Evolutionary conservation across 192 early-diverging fungal species (phyloP).

Genomic region (Coemansia sp.): DNA sequence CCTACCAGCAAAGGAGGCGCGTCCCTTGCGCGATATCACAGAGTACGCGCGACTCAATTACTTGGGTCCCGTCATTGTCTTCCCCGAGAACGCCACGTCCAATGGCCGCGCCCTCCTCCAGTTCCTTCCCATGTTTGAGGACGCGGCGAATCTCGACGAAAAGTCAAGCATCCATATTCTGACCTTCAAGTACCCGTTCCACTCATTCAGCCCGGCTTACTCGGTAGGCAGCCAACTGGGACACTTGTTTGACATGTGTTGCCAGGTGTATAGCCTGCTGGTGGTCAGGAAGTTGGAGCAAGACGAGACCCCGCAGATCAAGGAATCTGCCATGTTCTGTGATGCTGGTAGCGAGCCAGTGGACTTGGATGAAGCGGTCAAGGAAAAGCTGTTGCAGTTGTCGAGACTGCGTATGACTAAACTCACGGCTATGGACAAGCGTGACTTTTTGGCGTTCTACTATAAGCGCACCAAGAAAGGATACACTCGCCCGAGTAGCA

Average conservation of each 20-base stretch:
- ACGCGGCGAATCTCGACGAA: slow-evolving; percentile 58
- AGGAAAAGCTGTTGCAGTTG: slow-evolving; percentile 58
- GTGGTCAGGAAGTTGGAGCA: slow-evolving; percentile 58
- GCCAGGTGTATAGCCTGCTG: slow-evolving; percentile 56
- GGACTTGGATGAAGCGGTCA: slow-evolving; percentile 59
- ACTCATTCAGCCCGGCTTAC: slow-evolving; percentile 27
- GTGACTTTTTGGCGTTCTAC: slow-evolving; percentile 74
- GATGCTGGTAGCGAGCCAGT: slow-evolving; percentile 24
- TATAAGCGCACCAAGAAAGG: slow-evolving; percentile 25
- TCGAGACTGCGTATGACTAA: slow-evolving; percentile 68
- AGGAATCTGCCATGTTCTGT: slow-evolving; percentile 59
- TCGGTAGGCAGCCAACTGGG: slow-evolving; percentile 58
- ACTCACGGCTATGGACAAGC: slow-evolving; percentile 67
- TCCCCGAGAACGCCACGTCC: slow-evolving; percentile 67
- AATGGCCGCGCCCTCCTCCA: slow-evolving; percentile 86
- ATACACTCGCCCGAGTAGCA: not conserved
- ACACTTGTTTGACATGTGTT: slow-evolving; percentile 61
- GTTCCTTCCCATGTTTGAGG: slow-evolving; percentile 71
- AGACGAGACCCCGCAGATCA: slow-evolving; percentile 56
- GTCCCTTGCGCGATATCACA: slow-evolving; percentile 28
- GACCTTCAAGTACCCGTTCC: slow-evolving; percentile 35
- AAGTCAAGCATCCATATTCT: slow-evolving; percentile 61
- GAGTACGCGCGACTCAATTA: slow-evolving; percentile 22
- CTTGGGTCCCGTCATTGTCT: slow-evolving; percentile 44
- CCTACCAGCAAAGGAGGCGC: slow-evolving; percentile 30